Base-by-base conservation (phyloP, 2,329 filamentous ascomycete genomes). In the Colletotrichum karsti region DNA sequence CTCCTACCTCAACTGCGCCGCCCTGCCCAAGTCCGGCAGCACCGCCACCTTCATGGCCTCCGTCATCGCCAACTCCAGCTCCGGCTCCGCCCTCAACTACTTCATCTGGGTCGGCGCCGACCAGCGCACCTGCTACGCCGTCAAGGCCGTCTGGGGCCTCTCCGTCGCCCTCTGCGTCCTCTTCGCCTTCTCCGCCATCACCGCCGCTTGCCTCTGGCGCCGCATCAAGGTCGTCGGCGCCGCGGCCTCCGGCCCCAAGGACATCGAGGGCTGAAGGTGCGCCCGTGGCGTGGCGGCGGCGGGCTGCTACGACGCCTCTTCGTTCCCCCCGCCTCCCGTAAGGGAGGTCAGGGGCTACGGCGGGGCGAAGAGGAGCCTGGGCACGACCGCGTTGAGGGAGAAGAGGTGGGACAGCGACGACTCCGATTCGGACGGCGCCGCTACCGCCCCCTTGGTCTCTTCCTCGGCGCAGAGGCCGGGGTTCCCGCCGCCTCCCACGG, bases 71-170 rank as follows among this genome's bases (percentile, higher is more conserved):
- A 80, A 85, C 71, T 76, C 79, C 63, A 79, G 81, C 66, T 73
- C 74, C 63, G 70, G 74, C n/a, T 73, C 74, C 63, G 69, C 72
- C 54, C 63, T 77, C 35, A 81, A 80, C 70, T 85, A 83, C 74
- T 77, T 84, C 58, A 76, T 82, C 48, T 87, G 87, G 79, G 83
- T 85, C 22, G 83, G 84, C 61, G 81, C 83, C 4, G 85, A 84
- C 72, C 85, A 84, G 77, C 78, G 87, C 18, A 92, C 92, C 62
- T 98, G 95, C 82, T 90, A 91, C 75, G 90, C 96, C 83, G 90
- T 94, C 78, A 97, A 97, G 85, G 89, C 92, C 15, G 88, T 96
- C 72, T 97, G 94, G 95, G 94, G 94, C 1, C 80, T 97, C 68
- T 88, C 90, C 77, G 95, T 97, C 78, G 90, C 90, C 5, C 86